Evolutionary conservation across 768 basidiomycete genomes (phyloP), one percentile per base, ranked within the genome.

Genomic region (Suillus placidus): DNA sequence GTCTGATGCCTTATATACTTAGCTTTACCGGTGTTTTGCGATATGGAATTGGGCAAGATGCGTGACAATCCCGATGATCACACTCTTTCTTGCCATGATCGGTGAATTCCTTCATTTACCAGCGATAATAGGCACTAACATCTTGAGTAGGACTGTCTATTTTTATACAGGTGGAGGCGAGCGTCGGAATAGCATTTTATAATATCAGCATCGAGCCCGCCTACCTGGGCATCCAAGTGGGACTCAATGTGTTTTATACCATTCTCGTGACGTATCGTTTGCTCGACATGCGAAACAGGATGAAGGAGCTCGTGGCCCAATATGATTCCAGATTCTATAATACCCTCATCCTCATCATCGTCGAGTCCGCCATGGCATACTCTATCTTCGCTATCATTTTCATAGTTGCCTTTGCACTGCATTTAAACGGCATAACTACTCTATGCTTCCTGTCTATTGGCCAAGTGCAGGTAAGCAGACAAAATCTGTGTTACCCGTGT

Each of bases 191-290:
- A 47, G 4, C 32, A 26, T 60, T 60, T 38, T 47, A 60, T 62
- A 55, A 67, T 3, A n/a, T 72, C 40, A 61, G 63, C 61, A 66
- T 69, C 56, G 54, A 68, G 37, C 16, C 70, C 20, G 54, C 75
- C 3, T 76, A 75, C 61, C 45, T 47, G 4, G 4, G 45, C n/a
- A 47, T 12, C n/a, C n/a, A 47, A 47, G 45, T 47, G n/a, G 20
- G 63, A 12, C 64, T 74, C 23, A 77, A 71, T 42, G 60, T 77
- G 52, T 40, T 76, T 20, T 61, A 70, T 47, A 74, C 77, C 5
- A n/a, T 72, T n/a, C 62, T 71, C 2, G 73, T 78, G 60, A 71
- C 66, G 1, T 20, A 30, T 2, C 73, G 73, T 10, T 65, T 78
- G 4, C 63, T 72, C 12, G 16, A 64, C 54, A 56, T 66, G 30